A percentile compares a stretch with the other conserved stretches of the same genome.
These are phyloP conservation scores for Xylaria sp. DNA, from an alignment of 2,329 filamentous ascomycete species.

Conservation along the genomic window DNA sequence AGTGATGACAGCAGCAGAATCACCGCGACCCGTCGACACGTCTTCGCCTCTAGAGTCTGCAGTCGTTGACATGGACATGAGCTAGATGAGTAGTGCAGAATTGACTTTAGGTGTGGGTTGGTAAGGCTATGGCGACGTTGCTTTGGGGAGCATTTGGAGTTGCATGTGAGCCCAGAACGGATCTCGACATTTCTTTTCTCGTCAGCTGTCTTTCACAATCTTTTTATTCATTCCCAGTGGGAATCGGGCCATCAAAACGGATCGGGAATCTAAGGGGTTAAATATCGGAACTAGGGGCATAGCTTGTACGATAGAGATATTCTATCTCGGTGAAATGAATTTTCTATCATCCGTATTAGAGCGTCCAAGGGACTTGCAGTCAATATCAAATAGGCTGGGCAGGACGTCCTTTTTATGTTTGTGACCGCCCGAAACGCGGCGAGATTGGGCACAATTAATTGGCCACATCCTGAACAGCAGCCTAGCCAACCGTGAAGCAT, in stretches of 20 bases:
- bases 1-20: constrained; percentile 55
- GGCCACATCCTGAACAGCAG: constrained; percentile 21
- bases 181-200: constrained; percentile 25
- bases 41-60: constrained; percentile 26
- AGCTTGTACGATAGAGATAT: constrained; percentile 29
- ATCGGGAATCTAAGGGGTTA: constrained; percentile 22
- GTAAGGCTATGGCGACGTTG: constrained; percentile 23
- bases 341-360: background rate
- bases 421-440: constrained; percentile 10
- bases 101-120: constrained; percentile 34
- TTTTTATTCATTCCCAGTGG: constrained; percentile 27
- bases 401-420: constrained; percentile 24
- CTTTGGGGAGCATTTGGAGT: constrained; percentile 32
- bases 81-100: constrained; percentile 37
- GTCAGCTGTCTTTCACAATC: constrained; percentile 25
- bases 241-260: constrained; percentile 29
- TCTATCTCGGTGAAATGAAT: constrained; percentile 25
- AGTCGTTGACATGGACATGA: constrained; percentile 50
- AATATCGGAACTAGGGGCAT: constrained; percentile 22
- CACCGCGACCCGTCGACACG: constrained; percentile 45
- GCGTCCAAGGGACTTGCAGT: background rate
- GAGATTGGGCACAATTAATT: constrained; percentile 34
- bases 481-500: constrained; percentile 6
- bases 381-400: constrained; percentile 13
- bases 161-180: constrained; percentile 32